phyloP scores from a whole-genome alignment of 768 basidiomycete species.

The Nidula microcarpa region DNA sequence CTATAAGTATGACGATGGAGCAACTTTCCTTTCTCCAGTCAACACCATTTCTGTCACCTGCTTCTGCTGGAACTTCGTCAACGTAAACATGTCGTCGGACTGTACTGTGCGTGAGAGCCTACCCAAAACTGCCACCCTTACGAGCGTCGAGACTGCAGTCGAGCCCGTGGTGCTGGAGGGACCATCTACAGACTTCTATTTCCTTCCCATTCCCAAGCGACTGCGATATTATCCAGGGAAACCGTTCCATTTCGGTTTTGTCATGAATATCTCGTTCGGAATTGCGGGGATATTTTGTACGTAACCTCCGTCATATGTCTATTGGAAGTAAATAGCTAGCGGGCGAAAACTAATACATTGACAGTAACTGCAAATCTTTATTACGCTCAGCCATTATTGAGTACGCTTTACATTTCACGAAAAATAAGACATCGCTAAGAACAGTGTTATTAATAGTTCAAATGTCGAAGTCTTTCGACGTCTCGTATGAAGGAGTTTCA shows the following conservation, averaged over 20 bases:
- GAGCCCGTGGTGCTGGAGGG: background rate
- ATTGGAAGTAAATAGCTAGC: constrained; percentile 2
- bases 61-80: no score
- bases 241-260: constrained; percentile 48
- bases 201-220: constrained; percentile 59
- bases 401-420: background rate
- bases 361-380: background rate
- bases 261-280: constrained; percentile 59
- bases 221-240: constrained; percentile 48
- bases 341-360: background rate
- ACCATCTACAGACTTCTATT: constrained; percentile 44
- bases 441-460: constrained; percentile 1
- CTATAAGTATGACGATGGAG: no score
- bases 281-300: constrained; percentile 57
- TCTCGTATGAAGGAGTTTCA: background rate
- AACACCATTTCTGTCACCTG: no score
- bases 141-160: background rate
- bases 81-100: no score
- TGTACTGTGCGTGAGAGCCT: no score
- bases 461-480: background rate
- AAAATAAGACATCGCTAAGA: background rate
- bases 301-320: constrained; percentile 16
- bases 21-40: no score
- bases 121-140: background rate
- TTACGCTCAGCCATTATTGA: background rate